Conservation (phyloP, 148 eudicot genomes). For the Polygonum aviculare region DNA sequence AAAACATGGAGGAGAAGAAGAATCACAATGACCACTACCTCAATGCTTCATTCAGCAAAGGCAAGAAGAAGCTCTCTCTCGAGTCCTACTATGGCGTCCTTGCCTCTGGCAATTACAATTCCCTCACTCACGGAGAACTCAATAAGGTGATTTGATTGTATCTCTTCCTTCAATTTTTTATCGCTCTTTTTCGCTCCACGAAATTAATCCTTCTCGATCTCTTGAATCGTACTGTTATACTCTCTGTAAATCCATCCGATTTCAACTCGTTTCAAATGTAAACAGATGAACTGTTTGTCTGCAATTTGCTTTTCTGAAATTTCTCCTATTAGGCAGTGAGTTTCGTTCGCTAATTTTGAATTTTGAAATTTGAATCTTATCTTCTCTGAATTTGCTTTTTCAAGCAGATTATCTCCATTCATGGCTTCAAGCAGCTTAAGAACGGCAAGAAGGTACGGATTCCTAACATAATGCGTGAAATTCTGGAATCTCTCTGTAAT, state of each 20-base stretch:
- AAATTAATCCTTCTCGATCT: neutral
- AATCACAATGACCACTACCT: neutral
- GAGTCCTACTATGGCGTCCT: slow-evolving; percentile 30
- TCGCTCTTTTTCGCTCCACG: slow-evolving; percentile 4
- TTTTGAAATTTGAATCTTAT: too few species aligned
- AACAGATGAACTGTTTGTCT: neutral
- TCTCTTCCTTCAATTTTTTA: neutral
- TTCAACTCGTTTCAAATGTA: neutral
- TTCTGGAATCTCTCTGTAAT: neutral
- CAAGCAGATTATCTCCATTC: slow-evolving; percentile 32
- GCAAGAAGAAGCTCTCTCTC: slow-evolving; percentile 15
- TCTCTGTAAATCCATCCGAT: neutral
- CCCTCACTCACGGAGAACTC: slow-evolving; percentile 21
- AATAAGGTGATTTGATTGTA: slow-evolving; percentile 16
- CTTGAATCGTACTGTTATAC: neutral
- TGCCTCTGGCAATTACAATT: slow-evolving; percentile 11
- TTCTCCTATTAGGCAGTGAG: neutral
- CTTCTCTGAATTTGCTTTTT: neutral
- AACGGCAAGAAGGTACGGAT: slow-evolving; percentile 13
- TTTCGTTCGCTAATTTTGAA: neutral
- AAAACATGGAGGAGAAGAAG: neutral
- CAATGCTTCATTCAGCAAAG: neutral
- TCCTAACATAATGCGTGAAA: neutral
- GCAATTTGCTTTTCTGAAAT: neutral
- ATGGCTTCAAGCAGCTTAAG: slow-evolving; percentile 21